Percentiles rank a stretch among this genome's conserved stretches.
Evolutionary conservation across 768 basidiomycete species (phyloP).

Genomic region (Leccinellum luteum): DNA sequence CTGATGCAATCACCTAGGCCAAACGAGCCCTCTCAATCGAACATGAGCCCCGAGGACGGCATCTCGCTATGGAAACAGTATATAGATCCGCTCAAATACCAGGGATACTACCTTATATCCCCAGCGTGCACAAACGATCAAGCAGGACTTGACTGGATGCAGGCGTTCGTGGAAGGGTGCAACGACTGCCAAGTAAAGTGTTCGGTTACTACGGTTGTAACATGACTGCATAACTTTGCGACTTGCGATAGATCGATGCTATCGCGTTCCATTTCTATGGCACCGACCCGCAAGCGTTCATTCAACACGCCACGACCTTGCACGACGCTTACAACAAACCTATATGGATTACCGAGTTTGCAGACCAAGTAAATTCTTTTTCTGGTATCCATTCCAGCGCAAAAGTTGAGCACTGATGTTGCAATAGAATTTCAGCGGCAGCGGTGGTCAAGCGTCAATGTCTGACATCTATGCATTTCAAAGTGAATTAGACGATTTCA

Average conservation of each 20-base stretch:
- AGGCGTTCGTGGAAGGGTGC: constrained; percentile 54
- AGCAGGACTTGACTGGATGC: constrained; percentile 65
- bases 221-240: background rate
- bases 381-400: background rate
- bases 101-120: constrained; percentile 61
- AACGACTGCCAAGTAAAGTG: constrained; percentile 48
- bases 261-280: constrained; percentile 77
- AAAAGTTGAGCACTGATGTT: background rate
- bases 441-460: constrained; percentile 37
- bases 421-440: constrained; percentile 51
- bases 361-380: constrained; percentile 52
- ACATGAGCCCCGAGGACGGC: constrained; percentile 54
- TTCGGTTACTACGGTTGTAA: background rate
- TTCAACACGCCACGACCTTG: constrained; percentile 48
- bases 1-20: constrained; percentile 46
- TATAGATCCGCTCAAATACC: constrained; percentile 55
- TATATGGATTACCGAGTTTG: constrained; percentile 70
- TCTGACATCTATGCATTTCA: constrained; percentile 51
- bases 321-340: constrained; percentile 44
- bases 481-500: constrained; percentile 38
- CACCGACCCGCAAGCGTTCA: constrained; percentile 46
- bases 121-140: constrained; percentile 71
- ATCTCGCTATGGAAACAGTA: constrained; percentile 61
- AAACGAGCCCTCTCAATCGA: constrained; percentile 62
- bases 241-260: constrained; percentile 47